Conservation (phyloP, 2,329 filamentous ascomycete species). For the Lithohypha guttulata region DNA sequence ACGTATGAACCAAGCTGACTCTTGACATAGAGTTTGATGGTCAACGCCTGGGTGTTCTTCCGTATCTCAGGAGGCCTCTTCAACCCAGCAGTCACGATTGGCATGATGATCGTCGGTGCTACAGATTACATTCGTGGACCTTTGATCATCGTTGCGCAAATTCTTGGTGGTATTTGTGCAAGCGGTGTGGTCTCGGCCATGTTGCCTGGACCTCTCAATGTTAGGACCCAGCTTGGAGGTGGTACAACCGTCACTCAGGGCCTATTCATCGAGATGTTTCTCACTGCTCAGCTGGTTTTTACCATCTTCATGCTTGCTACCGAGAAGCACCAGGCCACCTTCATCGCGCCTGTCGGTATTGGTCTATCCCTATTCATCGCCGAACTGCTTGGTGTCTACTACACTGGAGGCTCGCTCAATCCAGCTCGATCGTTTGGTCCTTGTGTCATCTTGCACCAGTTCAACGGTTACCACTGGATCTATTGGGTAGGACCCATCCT, state of each 20-base stretch:
- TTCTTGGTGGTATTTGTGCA: conserved; percentile 48
- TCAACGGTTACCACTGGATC: conserved; percentile 39
- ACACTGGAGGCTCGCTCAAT: conserved; percentile 37
- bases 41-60: conserved; percentile 46
- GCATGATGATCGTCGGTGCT: conserved; percentile 46
- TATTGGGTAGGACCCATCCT: conserved; percentile 39
- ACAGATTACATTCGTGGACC: conserved; percentile 42
- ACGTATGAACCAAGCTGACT: conserved; percentile 23
- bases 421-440: conserved; percentile 39
- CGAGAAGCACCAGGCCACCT: conserved; percentile 31
- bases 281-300: conserved; percentile 52
- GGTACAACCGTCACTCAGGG: conserved; percentile 45
- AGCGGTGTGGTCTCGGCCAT: conserved; percentile 48
- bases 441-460: conserved; percentile 33
- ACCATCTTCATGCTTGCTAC: conserved; percentile 58
- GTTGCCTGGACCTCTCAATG: conserved; percentile 46
- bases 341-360: conserved; percentile 11
- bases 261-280: conserved; percentile 56
- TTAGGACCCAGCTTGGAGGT: conserved; percentile 43
- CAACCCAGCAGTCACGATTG: conserved; percentile 43
- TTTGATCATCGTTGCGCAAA: conserved; percentile 45
- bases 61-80: conserved; percentile 42
- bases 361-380: conserved; percentile 16
- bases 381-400: conserved; percentile 29
- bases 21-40: conserved; percentile 38